Conservation (phyloP, 768 basidiomycete genomes). For the Coprinopsis sp. region DNA sequence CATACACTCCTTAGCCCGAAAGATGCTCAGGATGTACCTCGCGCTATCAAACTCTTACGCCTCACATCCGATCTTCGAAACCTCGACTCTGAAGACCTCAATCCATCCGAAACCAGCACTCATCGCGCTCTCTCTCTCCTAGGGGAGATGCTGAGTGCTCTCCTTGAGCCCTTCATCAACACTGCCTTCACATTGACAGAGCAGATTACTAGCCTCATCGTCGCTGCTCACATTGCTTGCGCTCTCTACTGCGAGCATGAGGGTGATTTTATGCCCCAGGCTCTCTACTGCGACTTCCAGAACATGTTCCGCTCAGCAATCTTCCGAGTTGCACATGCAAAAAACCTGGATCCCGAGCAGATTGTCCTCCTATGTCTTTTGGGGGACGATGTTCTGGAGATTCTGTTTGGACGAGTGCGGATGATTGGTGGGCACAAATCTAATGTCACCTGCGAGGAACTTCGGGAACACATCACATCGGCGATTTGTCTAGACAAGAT, state of each 20-base stretch:
- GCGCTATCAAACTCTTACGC: constrained; percentile 23
- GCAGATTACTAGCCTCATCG: constrained; percentile 22
- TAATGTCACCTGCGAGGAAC: constrained; percentile 15
- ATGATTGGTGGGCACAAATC: constrained; percentile 22
- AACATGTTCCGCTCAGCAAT: constrained; percentile 24
- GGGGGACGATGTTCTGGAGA: constrained; percentile 26
- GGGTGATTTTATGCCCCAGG: constrained; percentile 21
- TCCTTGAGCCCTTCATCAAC: constrained; percentile 23
- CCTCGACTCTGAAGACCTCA: constrained; percentile 9
- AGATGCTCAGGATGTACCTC: too few relatives aligned
- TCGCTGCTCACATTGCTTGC: constrained; percentile 21
- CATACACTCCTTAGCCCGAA: constrained; percentile 23
- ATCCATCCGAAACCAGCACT: constrained; percentile 16
- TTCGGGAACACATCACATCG: constrained; percentile 16
- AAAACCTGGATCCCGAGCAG: constrained; percentile 15
- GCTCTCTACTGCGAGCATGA: constrained; percentile 18
- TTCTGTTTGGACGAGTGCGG: constrained; percentile 20
- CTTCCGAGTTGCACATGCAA: constrained; percentile 20
- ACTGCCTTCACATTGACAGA: constrained; percentile 17
- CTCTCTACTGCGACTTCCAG: constrained; percentile 27
- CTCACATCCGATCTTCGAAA: constrained; percentile 14
- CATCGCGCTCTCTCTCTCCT: constrained; percentile 19
- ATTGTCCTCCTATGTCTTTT: constrained; percentile 18
- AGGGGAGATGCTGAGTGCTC: constrained; percentile 23
- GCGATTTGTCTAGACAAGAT: constrained; percentile 17